A percentile compares a stretch with the other conserved stretches of the same genome.
Conservation (phyloP, 495 filamentous ascomycete species). For the Aspergillus avenaceus region DNA sequence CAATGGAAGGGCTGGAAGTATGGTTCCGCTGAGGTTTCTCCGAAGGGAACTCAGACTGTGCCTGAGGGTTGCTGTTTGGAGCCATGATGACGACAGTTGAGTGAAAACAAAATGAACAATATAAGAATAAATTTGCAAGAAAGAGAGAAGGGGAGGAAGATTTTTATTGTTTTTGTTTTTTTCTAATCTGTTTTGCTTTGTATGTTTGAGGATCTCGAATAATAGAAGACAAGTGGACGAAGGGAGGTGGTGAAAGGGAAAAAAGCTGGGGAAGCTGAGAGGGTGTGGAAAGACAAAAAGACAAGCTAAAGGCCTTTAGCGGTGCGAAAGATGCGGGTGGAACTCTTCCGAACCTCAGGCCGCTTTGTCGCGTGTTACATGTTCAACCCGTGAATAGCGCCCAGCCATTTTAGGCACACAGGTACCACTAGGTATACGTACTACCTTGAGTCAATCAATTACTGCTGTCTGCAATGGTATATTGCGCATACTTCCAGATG, state of each 20-base stretch:
- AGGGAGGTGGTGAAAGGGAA: neutral
- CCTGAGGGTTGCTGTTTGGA: conserved; percentile 23
- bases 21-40: conserved; percentile 39
- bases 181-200: too few relatives aligned
- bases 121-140: neutral
- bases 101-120: neutral
- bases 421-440: too few relatives aligned
- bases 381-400: conserved; percentile 1
- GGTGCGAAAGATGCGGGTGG: conserved; percentile 32
- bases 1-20: conserved; percentile 23
- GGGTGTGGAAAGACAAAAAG: conserved; percentile 12
- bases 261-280: conserved; percentile 9
- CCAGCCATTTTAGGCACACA: conserved; percentile 3
- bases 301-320: conserved; percentile 11
- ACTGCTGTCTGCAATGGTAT: too few relatives aligned
- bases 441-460: too few relatives aligned
- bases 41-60: conserved; percentile 30
- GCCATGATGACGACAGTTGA: conserved; percentile 35
- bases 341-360: conserved; percentile 35
- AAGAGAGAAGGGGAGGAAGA: neutral
- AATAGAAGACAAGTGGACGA: neutral
- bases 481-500: neutral
- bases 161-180: too few relatives aligned
- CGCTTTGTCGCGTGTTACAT: conserved; percentile 22
- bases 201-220: neutral